Evolutionary conservation across 495 filamentous ascomycete genomes (phyloP).

Genomic region (Sphaerosporella brunnea): DNA sequence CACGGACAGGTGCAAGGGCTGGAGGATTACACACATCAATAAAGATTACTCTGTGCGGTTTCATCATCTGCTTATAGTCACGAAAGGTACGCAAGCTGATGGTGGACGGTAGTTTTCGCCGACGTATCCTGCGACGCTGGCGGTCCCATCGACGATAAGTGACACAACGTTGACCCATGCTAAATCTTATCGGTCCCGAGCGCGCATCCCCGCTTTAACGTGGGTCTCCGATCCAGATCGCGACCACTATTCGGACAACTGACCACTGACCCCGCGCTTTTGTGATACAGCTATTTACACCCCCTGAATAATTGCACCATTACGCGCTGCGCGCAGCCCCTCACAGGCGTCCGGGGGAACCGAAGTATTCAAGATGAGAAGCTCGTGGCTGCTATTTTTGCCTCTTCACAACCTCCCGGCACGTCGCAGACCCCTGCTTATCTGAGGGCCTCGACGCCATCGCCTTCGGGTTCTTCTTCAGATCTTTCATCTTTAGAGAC

Average conservation of each 20-base stretch:
- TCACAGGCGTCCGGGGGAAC: conserved; percentile 72
- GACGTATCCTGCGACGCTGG: conserved; percentile 80
- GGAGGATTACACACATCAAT: conserved; percentile 87
- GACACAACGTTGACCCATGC: conserved; percentile 95
- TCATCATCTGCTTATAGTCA: not conserved
- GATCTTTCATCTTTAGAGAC: conserved; percentile 9
- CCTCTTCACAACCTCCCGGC: conserved; percentile 28
- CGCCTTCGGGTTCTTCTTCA: conserved; percentile 17
- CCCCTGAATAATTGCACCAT: conserved; percentile 95
- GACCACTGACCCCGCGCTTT: not conserved
- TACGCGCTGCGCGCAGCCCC: conserved; percentile 81
- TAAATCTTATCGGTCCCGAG: conserved; percentile 67
- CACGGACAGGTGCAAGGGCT: conserved; percentile 38
- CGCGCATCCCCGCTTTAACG: conserved; percentile 69
- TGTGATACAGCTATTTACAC: conserved; percentile 50
- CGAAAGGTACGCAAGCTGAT: conserved; percentile 21
- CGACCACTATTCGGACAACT: not conserved
- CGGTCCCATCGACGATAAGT: conserved; percentile 72
- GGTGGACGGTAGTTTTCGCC: conserved; percentile 52
- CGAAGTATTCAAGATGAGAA: conserved; percentile 92
- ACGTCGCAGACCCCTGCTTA: conserved; percentile 20
- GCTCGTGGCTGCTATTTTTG: conserved; percentile 76
- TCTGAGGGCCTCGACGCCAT: conserved; percentile 17
- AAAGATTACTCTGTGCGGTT: conserved; percentile 49
- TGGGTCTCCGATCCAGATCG: conserved; percentile 31